These are phyloP conservation scores for Monosporascus sp. DNA, from an alignment of 2,329 filamentous ascomycete genomes.

Conservation along the genomic window DNA sequence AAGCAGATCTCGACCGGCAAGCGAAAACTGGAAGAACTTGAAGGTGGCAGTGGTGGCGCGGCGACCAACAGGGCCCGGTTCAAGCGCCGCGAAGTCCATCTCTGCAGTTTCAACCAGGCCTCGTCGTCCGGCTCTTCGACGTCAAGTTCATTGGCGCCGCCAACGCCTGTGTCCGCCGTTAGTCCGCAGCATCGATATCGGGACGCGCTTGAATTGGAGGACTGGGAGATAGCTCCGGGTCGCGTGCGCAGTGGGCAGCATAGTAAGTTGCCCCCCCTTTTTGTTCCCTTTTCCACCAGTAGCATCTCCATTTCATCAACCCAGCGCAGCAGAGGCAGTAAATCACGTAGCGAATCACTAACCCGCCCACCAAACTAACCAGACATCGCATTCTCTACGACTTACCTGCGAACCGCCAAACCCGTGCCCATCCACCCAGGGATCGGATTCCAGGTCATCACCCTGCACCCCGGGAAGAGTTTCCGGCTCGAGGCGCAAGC, in stretches of 20 bases:
- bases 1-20: no score
- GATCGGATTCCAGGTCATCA: background rate
- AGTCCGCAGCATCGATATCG: background rate
- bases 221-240: background rate
- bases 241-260: background rate
- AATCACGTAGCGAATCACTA: no score
- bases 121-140: no score
- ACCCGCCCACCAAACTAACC: no score
- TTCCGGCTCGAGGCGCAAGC: background rate
- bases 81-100: no score
- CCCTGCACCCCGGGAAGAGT: background rate
- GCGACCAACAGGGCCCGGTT: no score
- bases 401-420: background rate
- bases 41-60: no score
- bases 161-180: background rate
- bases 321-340: no score
- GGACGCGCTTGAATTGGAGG: background rate
- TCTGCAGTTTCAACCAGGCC: no score
- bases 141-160: no score
- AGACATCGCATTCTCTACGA: background rate
- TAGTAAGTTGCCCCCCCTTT: background rate
- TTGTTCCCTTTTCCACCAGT: background rate
- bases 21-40: no score
- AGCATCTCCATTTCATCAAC: no score
- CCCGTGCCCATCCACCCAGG: background rate